Evolutionary conservation across 495 filamentous ascomycete genomes (phyloP), one percentile per base, ranked within the genome.

Genomic region (Trichoderma gamsii): DNA sequence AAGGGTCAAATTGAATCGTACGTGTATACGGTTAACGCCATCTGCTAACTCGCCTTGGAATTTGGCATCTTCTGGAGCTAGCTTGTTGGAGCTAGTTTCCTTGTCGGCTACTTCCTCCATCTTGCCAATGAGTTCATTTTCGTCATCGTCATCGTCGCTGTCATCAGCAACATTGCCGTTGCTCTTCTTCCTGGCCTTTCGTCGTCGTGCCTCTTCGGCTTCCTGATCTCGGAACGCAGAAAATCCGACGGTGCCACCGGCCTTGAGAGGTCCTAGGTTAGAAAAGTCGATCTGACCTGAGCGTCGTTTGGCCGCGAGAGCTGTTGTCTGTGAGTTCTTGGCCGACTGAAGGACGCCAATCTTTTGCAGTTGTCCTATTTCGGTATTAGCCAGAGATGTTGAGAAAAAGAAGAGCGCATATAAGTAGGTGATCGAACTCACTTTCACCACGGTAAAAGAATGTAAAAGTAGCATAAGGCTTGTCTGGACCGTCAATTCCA

Each of bases 381-480:
- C 18, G 35, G 71, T 75, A 65, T 66, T 44, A 72, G 25, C n/a
- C 41, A 70, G 46, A 70, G 69, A 66, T 65, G 25, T 21, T 0
- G 49, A 18, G 38, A 41, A 56, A 69, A 49, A 63, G 64, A 63
- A 51, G 4, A 38, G 4, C n/a, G 90, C 89, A 3, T 13, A 56
- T 63, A 32, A 9, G 29, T 3, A 43, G 41, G 46, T 41, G 21
- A 27, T 18, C 64, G 13, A 59, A 86, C 93, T 83, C 81, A 97
- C 95, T 88, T 77, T 97, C 91, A 75, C 96, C 95, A 67, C 95
- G 86, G 75, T 99, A 99, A 81, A 98, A 91, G 75, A 99, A 99
- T 6, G 96, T 97, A 76, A 99, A 99, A 13, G 90, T 89, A 1
- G 95, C 95, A 79, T 97, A 99, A 18, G 96, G 96, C 76, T 92